Base-by-base conservation (phyloP, 2,329 filamentous ascomycete species). In the Sclerotiophoma versabilis region DNA sequence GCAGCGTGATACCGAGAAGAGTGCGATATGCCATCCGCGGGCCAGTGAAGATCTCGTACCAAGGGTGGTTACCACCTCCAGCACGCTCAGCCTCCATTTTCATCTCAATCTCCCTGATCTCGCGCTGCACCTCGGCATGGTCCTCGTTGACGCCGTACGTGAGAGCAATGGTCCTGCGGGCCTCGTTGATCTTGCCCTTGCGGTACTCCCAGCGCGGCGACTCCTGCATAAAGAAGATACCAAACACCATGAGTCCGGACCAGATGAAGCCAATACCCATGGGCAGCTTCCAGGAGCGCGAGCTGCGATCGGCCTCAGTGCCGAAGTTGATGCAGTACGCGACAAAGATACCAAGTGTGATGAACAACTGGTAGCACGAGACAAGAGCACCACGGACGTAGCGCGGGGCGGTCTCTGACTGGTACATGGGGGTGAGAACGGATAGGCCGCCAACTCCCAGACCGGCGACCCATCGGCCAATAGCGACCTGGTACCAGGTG, bases 21-120 rank as follows among this genome's bases (percentile, higher is more conserved):
- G 85, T 87, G 22, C 87, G 82, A 71, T 89, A 86, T 5, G 83
- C 62, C 81, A 90, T 92, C 59, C 86, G 86, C 62, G 87, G 87
- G 59, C 82, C 79, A 52, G 83, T 82, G 60, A 92, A 80, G 63
- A 86, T 84, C 63, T 90, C 87, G 55, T 90, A 73, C 69, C 70
- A 74, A 10, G 65, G 68, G 49, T 74, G 71, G 23, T 70, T 52
- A 1, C 58, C 71, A n/a, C 71, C 69, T 6, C 71, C 71, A 17
- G 71, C 70, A 14, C 75, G 71, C 64, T 86, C 84, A 2, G 81
- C 78, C 20, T 84, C 80, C 47, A 84, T 75, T 61, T 86, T 85
- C 44, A 78, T 71, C 52, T 80, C 78, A 64, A 86, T 85, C 60
- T 86, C 84, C 0, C 75, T 68, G 15, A 86, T 76, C 57, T 86